Evolutionary conservation across 2,329 filamentous ascomycete genomes (phyloP).

Genomic region (Coniochaeta pulveracea): DNA sequence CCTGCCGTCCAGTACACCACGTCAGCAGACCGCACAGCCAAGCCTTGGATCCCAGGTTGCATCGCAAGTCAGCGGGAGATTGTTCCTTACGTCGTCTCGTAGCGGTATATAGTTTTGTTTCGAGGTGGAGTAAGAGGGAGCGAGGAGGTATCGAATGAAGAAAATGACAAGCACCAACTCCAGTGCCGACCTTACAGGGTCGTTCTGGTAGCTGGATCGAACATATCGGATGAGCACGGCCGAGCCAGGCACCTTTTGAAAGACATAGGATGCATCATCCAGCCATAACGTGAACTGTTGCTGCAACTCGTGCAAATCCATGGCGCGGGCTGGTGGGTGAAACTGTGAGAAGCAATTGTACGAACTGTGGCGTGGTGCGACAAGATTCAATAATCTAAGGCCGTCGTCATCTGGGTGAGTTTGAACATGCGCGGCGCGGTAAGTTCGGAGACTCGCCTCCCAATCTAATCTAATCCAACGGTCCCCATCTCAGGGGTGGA

Average conservation of each 20-base stretch:
- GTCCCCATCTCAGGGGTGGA: too few relatives aligned
- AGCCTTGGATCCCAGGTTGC: too few relatives aligned
- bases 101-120: constrained; percentile 84
- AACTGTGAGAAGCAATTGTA: neutral
- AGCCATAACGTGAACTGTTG: constrained; percentile 39
- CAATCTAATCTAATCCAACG: too few relatives aligned
- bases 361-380: too few relatives aligned
- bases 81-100: constrained; percentile 55
- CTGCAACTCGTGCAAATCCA: constrained; percentile 55
- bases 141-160: constrained; percentile 84
- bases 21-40: too few relatives aligned
- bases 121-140: constrained; percentile 84
- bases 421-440: too few relatives aligned
- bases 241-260: constrained; percentile 88
- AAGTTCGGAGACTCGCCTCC: too few relatives aligned
- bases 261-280: constrained; percentile 46
- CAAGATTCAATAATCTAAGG: too few relatives aligned
- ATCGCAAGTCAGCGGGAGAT: neutral
- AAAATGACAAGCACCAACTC: constrained; percentile 92
- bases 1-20: constrained; percentile 32
- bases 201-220: constrained; percentile 93
- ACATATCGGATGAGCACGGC: constrained; percentile 93
- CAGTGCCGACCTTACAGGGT: constrained; percentile 85
- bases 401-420: too few relatives aligned
- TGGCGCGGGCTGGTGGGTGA: constrained; percentile 17